These are phyloP conservation scores for Suhomyces ambrosiae DNA, from an alignment of 1,139 yeast species.

Conservation along the genomic window DNA sequence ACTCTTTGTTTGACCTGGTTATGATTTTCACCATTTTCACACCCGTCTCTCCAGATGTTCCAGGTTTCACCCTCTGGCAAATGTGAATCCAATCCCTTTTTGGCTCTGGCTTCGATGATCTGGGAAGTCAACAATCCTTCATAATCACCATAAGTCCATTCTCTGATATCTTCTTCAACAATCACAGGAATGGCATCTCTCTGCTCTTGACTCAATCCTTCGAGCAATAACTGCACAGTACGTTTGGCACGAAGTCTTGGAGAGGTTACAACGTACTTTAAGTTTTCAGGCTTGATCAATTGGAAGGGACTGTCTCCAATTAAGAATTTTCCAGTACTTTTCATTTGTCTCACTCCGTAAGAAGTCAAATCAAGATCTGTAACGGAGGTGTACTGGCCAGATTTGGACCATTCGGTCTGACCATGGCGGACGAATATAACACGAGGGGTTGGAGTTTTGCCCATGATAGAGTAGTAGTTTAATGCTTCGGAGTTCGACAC, in stretches of 20 bases:
- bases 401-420: conserved; percentile 93
- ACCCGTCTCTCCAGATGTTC: conserved; percentile 91
- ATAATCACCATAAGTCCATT: conserved; percentile 96
- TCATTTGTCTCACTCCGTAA: conserved; percentile 77
- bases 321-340: conserved; percentile 68
- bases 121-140: conserved; percentile 78
- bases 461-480: conserved; percentile 3
- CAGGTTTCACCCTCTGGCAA: conserved; percentile 46
- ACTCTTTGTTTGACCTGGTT: conserved; percentile 66
- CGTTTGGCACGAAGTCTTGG: conserved; percentile 80
- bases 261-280: conserved; percentile 70
- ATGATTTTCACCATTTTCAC: conserved; percentile 83
- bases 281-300: conserved; percentile 62
- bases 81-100: conserved; percentile 57
- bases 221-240: conserved; percentile 63
- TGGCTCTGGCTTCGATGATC: conserved; percentile 59
- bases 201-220: conserved; percentile 49
- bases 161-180: conserved; percentile 73
- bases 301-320: conserved; percentile 57
- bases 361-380: conserved; percentile 81
- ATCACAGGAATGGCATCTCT: conserved; percentile 45
- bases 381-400: conserved; percentile 86
- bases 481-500: too few species aligned
- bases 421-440: conserved; percentile 83
- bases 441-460: conserved; percentile 55